Percentiles rank a stretch among this genome's conserved stretches.
Evolutionary conservation across 169 alveolate species (phyloP).

Genomic region (Eimeria sp.): DNA sequence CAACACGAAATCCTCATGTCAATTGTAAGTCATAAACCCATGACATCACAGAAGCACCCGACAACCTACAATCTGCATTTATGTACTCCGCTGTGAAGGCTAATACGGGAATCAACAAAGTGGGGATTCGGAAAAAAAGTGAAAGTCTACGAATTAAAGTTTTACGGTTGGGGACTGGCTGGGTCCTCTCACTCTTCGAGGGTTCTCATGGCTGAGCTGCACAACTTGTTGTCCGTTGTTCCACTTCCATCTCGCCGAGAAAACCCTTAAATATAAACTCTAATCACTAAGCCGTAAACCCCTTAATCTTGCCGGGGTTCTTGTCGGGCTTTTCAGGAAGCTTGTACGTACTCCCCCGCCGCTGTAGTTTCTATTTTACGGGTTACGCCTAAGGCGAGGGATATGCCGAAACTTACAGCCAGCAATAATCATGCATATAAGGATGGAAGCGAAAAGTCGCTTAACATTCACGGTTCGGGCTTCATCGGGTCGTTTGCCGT

Average conservation of each 20-base stretch:
- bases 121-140: too few species aligned
- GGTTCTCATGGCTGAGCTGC: slow-evolving; percentile 47
- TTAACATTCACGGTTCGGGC: neutral
- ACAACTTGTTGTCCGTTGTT: neutral
- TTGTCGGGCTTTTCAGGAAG: neutral
- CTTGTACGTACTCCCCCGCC: neutral
- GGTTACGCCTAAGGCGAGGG: neutral
- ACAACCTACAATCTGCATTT: neutral
- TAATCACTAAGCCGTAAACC: slow-evolving; percentile 33
- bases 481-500: neutral
- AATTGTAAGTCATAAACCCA: neutral
- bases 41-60: neutral
- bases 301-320: neutral
- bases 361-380: neutral
- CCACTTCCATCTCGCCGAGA: slow-evolving; percentile 45
- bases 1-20: neutral
- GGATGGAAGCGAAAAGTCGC: neutral
- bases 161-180: neutral
- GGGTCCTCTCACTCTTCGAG: slow-evolving; percentile 13
- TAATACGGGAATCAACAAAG: neutral
- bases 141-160: neutral
- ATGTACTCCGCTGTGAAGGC: neutral
- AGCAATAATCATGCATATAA: neutral
- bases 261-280: neutral
- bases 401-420: neutral